These are phyloP conservation scores for Raffaelea arxii DNA, from an alignment of 2,329 filamentous ascomycete genomes.

Conservation along the genomic window DNA sequence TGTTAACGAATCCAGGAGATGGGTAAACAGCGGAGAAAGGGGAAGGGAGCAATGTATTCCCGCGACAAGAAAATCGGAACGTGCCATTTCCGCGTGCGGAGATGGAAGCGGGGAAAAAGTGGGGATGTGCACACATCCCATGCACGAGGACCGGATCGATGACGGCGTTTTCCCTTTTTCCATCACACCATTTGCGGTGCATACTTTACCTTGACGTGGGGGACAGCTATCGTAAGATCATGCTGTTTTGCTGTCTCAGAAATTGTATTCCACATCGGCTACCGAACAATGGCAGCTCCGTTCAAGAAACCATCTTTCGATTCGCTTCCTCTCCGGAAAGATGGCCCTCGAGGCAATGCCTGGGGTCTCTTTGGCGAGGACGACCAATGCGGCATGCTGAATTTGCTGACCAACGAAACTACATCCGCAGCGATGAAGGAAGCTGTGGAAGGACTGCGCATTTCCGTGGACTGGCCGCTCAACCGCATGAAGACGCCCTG, in stretches of 20 bases:
- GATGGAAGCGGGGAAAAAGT: conserved; percentile 1
- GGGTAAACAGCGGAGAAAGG: too few species aligned
- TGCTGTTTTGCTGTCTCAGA: neutral
- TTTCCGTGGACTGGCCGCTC: conserved; percentile 26
- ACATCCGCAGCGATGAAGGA: conserved; percentile 28
- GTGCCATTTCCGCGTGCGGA: neutral
- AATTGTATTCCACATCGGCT: neutral
- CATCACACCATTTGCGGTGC: neutral
- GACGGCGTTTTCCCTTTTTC: neutral
- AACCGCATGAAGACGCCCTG: conserved; percentile 2
- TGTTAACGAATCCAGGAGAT: too few species aligned
- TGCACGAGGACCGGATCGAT: neutral
- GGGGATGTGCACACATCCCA: neutral
- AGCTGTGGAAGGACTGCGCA: conserved; percentile 27
- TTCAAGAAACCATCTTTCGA: neutral
- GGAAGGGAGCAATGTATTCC: too few species aligned
- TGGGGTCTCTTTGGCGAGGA: conserved; percentile 35
- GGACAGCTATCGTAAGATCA: too few species aligned
- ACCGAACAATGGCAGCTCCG: neutral
- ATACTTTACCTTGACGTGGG: neutral
- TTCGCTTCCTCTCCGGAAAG: conserved; percentile 1
- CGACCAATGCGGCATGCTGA: conserved; percentile 32
- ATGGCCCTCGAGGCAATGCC: conserved; percentile 29
- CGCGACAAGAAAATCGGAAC: neutral
- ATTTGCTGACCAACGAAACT: conserved; percentile 32